phyloP scores from a whole-genome alignment of 192 early-diverging fungal genomes.

The Spizellomyces sp. region DNA sequence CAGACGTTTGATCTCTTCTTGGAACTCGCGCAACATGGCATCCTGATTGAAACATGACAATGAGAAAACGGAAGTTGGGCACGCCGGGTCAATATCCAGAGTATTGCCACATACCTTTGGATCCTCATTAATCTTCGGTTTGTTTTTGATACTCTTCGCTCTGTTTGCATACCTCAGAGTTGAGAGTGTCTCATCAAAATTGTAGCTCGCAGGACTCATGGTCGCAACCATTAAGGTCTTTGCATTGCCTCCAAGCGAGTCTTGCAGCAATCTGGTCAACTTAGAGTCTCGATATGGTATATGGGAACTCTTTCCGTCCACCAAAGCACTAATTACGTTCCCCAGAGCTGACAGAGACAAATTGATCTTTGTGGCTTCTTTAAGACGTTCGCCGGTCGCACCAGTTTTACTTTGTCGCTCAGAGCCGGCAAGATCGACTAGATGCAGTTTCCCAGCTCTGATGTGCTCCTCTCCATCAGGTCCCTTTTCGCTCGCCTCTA shows the following conservation, averaged over 20 bases:
- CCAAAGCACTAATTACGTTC: constrained; percentile 66
- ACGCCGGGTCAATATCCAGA: neutral
- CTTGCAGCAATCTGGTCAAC: constrained; percentile 65
- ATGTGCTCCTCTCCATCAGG: constrained; percentile 51
- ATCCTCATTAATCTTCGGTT: constrained; percentile 72
- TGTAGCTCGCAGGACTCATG: constrained; percentile 62
- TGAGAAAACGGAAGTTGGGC: neutral
- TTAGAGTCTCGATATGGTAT: constrained; percentile 70
- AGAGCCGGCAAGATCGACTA: constrained; percentile 65
- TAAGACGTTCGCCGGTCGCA: constrained; percentile 59
- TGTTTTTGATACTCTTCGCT: constrained; percentile 71
- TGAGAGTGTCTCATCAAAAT: constrained; percentile 67
- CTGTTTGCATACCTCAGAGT: constrained; percentile 66
- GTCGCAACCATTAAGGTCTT: constrained; percentile 70
- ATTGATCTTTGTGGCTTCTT: constrained; percentile 72
- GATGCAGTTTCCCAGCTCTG: constrained; percentile 64
- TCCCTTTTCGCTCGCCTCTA: constrained; percentile 56
- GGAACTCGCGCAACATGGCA: constrained; percentile 67
- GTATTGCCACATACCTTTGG: constrained; percentile 50
- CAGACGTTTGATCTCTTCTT: constrained; percentile 66
- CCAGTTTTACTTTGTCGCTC: constrained; percentile 67
- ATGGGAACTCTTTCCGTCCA: constrained; percentile 65
- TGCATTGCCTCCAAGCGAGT: constrained; percentile 67
- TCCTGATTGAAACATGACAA: constrained; percentile 38
- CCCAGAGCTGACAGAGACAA: constrained; percentile 62